Evolutionary conservation across 2,329 filamentous ascomycete genomes (phyloP).

Genomic region (Fusarium hostae): DNA sequence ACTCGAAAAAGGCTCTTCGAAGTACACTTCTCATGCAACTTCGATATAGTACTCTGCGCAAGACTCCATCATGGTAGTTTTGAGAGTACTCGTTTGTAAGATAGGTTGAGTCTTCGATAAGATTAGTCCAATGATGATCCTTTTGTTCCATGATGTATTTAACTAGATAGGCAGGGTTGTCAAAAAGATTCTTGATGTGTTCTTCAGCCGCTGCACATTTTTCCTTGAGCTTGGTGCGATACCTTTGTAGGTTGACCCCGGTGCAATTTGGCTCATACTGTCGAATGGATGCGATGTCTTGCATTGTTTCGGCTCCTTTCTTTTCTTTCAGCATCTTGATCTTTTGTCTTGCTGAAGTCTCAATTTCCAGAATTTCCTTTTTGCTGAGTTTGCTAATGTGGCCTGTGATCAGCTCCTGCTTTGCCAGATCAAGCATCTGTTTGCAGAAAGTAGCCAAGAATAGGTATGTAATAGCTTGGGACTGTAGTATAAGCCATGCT

Average conservation of each 20-base stretch:
- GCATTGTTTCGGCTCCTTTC: background rate
- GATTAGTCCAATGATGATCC: conserved; percentile 39
- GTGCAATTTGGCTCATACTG: conserved; percentile 26
- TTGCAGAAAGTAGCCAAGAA: conserved; percentile 30
- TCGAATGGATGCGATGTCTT: conserved; percentile 19
- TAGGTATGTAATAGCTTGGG: conserved; percentile 26
- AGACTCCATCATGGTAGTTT: background rate
- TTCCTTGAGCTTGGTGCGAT: background rate
- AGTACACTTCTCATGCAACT: conserved; percentile 32
- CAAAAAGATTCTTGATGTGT: conserved; percentile 30
- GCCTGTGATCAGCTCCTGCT: background rate
- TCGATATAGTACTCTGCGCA: conserved; percentile 14
- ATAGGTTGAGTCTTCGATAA: conserved; percentile 3
- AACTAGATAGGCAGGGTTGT: conserved; percentile 36
- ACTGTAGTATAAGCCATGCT: conserved; percentile 30
- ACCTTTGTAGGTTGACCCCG: background rate
- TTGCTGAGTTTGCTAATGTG: background rate
- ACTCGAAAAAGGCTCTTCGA: conserved; percentile 35
- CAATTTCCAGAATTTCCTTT: background rate
- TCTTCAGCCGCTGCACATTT: conserved; percentile 25
- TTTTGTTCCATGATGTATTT: conserved; percentile 32
- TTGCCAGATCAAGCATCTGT: conserved; percentile 3
- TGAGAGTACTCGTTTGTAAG: background rate
- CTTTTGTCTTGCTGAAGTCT: background rate
- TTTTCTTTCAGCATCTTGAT: background rate